A percentile compares a stretch with the other conserved stretches of the same genome.
phyloP scores from a whole-genome alignment of 805 yeast genomes.

The Myxozyma nipponensis region DNA sequence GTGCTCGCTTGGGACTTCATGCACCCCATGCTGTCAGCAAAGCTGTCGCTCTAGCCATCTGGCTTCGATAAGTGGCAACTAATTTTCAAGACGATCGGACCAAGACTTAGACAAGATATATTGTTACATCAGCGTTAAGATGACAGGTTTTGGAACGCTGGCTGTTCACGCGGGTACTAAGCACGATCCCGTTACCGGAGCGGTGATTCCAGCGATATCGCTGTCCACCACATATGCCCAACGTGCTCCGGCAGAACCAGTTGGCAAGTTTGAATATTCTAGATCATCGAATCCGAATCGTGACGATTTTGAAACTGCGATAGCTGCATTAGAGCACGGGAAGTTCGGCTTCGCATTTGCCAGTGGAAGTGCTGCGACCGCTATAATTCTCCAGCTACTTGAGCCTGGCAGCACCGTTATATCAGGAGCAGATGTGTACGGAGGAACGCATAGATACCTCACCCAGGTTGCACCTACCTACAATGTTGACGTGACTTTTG shows the following conservation, averaged over 20 bases:
- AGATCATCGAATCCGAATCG: conserved; percentile 86
- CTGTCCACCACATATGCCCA: conserved; percentile 84
- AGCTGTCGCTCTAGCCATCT: too few relatives aligned
- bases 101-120: too few relatives aligned
- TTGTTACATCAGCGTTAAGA: too few relatives aligned
- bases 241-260: conserved; percentile 67
- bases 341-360: conserved; percentile 71
- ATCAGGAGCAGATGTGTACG: conserved; percentile 82
- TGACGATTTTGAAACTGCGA: conserved; percentile 70
- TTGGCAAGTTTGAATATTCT: conserved; percentile 78
- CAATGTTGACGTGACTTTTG: conserved; percentile 66
- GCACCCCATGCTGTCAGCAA: too few relatives aligned
- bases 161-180: conserved; percentile 83
- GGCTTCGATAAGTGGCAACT: too few relatives aligned
- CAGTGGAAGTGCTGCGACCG: conserved; percentile 85
- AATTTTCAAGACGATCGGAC: too few relatives aligned
- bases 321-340: conserved; percentile 75
- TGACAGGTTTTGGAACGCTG: conserved; percentile 65
- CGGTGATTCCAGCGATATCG: conserved; percentile 81
- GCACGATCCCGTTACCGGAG: conserved; percentile 71
- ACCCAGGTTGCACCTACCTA: conserved; percentile 79
- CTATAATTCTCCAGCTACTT: conserved; percentile 68
- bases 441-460: conserved; percentile 89
- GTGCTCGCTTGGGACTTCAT: too few relatives aligned
- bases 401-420: conserved; percentile 70